These are phyloP conservation scores for Pythium aquatile DNA, from an alignment of 352 stramenopile species.

Conservation along the genomic window DNA sequence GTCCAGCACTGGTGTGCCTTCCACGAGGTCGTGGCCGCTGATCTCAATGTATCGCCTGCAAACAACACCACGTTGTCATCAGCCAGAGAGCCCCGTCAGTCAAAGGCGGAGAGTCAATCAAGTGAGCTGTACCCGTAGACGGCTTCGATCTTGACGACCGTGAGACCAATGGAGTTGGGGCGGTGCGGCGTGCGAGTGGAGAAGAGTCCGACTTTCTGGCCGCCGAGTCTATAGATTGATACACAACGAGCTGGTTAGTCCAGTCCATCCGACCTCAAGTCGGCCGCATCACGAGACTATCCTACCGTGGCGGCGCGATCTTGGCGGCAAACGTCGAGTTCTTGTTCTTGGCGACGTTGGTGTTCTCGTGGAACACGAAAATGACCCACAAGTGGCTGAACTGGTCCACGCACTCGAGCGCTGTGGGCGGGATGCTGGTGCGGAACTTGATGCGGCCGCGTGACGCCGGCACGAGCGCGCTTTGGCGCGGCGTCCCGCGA, in stretches of 20 bases:
- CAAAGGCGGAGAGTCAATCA: too few species aligned
- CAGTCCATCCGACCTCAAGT: neutral
- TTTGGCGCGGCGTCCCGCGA: slow-evolving; percentile 84
- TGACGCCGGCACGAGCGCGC: slow-evolving; percentile 61
- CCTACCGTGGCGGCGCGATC: slow-evolving; percentile 70
- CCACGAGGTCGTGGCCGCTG: slow-evolving; percentile 92
- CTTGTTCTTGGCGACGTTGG: slow-evolving; percentile 60
- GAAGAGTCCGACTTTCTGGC: slow-evolving; percentile 92
- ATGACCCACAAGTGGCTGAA: slow-evolving; percentile 91
- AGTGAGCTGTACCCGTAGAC: slow-evolving; percentile 47
- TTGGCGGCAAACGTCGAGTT: slow-evolving; percentile 72
- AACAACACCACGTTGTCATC: neutral
- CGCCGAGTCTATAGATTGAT: slow-evolving; percentile 39
- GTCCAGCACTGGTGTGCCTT: slow-evolving; percentile 97
- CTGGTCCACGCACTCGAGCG: slow-evolving; percentile 80
- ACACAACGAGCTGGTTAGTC: neutral
- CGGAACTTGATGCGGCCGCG: slow-evolving; percentile 74
- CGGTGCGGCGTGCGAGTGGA: slow-evolving; percentile 96
- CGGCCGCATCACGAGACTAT: neutral
- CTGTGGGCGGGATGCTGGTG: slow-evolving; percentile 63
- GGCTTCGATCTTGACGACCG: slow-evolving; percentile 88
- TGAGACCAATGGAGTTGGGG: slow-evolving; percentile 94
- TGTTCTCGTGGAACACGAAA: slow-evolving; percentile 92
- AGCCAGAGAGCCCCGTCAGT: too few species aligned
- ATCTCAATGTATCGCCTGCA: slow-evolving; percentile 80